These are phyloP conservation scores for Neurospora terricola DNA, from an alignment of 495 filamentous ascomycete genomes.

Conservation along the genomic window DNA sequence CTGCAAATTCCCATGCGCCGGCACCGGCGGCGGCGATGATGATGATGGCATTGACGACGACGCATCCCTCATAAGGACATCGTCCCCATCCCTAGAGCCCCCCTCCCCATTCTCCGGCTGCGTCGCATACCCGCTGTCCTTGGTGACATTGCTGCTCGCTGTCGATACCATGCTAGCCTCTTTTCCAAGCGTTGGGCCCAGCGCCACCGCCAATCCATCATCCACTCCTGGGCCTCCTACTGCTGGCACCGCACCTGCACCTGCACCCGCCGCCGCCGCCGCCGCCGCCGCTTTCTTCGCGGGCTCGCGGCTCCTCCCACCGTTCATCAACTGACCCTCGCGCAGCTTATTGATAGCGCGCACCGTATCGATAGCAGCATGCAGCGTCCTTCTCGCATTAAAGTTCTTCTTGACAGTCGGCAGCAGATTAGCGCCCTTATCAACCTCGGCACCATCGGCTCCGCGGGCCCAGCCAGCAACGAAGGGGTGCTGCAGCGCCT, in stretches of 20 bases:
- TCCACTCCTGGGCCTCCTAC: neutral
- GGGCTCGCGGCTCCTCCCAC: constrained; percentile 29
- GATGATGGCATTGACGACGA: constrained; percentile 6
- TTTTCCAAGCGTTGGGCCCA: constrained; percentile 13
- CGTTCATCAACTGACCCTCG: constrained; percentile 78
- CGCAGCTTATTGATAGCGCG: constrained; percentile 95
- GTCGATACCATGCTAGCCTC: constrained; percentile 23
- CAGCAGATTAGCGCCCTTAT: constrained; percentile 81
- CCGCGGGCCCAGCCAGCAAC: constrained; percentile 46
- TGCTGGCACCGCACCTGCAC: neutral
- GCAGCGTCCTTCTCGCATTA: constrained; percentile 85
- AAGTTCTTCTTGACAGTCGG: constrained; percentile 98
- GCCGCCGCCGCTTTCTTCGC: constrained; percentile 10
- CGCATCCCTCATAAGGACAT: constrained; percentile 31
- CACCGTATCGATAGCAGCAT: constrained; percentile 95
- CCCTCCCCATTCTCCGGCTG: constrained; percentile 8
- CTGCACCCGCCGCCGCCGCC: neutral
- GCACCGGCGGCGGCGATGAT: neutral
- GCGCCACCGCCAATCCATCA: neutral
- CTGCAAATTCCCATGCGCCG: constrained; percentile 14
- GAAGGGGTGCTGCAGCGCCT: constrained; percentile 84
- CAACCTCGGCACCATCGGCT: constrained; percentile 30
- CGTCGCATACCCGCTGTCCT: constrained; percentile 35
- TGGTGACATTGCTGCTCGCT: constrained; percentile 7
- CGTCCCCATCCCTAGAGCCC: constrained; percentile 8